These are phyloP conservation scores for Trichoderma virens DNA, from an alignment of 495 filamentous ascomycete species.

Conservation along the genomic window DNA sequence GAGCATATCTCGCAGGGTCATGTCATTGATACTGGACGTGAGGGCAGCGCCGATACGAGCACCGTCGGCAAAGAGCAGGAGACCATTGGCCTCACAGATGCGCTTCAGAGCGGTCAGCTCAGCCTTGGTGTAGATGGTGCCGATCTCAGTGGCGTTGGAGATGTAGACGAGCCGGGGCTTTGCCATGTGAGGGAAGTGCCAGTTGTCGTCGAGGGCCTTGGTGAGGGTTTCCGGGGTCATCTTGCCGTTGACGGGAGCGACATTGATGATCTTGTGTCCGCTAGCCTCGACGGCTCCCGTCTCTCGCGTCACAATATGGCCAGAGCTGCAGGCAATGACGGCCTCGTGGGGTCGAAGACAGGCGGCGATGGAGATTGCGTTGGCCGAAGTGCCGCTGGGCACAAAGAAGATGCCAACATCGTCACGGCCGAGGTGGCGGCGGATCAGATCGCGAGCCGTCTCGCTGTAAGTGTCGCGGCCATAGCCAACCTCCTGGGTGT, in stretches of 20 bases:
- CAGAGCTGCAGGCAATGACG: conserved; percentile 12
- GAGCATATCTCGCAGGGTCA: conserved; percentile 8
- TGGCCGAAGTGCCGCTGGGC: conserved; percentile 11
- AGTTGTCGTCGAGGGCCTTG: conserved; percentile 10
- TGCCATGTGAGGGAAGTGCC: conserved; percentile 12
- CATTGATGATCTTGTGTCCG: conserved; percentile 13
- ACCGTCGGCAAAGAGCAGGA: conserved; percentile 9
- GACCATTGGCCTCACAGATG: conserved; percentile 4
- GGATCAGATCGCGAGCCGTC: conserved; percentile 8
- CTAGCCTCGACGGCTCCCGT: conserved; percentile 12
- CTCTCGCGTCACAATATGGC: conserved; percentile 9
- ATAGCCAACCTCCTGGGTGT: conserved; percentile 8
- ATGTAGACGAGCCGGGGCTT: conserved; percentile 11
- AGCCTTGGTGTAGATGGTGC: conserved; percentile 10
- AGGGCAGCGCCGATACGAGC: conserved; percentile 9
- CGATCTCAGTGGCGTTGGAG: conserved; percentile 11
- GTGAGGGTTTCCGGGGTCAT: not conserved
- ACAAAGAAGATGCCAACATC: conserved; percentile 12
- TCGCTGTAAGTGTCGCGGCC: conserved; percentile 10
- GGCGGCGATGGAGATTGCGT: conserved; percentile 11
- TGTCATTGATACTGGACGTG: conserved; percentile 5
- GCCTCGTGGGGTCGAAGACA: conserved; percentile 10
- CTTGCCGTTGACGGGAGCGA: conserved; percentile 7
- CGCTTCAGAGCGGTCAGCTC: conserved; percentile 5
- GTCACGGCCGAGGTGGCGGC: conserved; percentile 7